Base-by-base conservation (phyloP, 2,329 filamentous ascomycete species). In the Botrytis sinoallii region DNA sequence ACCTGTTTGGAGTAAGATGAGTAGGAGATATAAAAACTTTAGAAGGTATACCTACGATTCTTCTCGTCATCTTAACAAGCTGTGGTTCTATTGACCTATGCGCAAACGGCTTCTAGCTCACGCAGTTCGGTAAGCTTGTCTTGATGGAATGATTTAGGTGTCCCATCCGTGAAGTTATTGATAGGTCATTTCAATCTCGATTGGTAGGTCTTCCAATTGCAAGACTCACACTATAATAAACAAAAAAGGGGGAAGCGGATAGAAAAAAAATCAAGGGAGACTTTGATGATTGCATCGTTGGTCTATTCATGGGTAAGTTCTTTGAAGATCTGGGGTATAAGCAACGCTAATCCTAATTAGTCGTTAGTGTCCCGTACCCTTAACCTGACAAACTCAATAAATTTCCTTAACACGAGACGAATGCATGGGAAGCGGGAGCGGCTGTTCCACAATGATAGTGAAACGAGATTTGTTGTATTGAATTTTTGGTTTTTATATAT, bases 1-100 rank as follows among this genome's bases (percentile, higher is more conserved):
- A 88, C 84, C 86, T 88, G 76, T 4, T 74, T 14, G 9, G 29
- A 35, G 32, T 61, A 59, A 48, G 55, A 57, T 52, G 44, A 73
- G 42, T 76, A 75, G 70, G 69, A 70, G n/a, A 35, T 40, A 35
- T 22, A 3, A 69, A 52, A 69, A 64, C 20, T 32, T 29, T 10
- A 67, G 42, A 32, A 64, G 44, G 9, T 29, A 48, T 46, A 75
- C 77, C 7, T 74, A 81, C 80, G 75, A 81, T 81, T 77, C 80
- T 79, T 76, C 79, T 81, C 40, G 80, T 80, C 80, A 81, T 81
- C 42, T 61, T 79, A 75, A 66, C 44, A 69, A 57, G 57, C 66
- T 46, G 61, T 48, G 59, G 71, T 66, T 71, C n/a, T 71, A 35
- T 57, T 59, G 64, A 66, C 64, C 68, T 70, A 38, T 72, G 69